phyloP scores from a whole-genome alignment of 2,329 filamentous ascomycete genomes.

The Clonostachys chloroleuca region DNA sequence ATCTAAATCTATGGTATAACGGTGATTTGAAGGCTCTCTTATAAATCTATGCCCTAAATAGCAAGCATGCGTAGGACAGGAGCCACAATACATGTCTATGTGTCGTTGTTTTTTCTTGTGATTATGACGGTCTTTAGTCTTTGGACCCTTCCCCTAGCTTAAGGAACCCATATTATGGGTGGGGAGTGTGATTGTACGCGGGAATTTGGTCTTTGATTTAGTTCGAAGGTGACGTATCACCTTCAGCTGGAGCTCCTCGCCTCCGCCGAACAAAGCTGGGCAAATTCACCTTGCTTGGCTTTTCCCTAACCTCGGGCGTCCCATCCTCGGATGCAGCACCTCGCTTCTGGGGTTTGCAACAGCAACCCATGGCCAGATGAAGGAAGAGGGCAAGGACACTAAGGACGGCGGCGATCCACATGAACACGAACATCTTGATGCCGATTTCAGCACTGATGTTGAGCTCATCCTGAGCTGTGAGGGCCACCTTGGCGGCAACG shows the following conservation, averaged over 20 bases:
- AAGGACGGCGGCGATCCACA: constrained; percentile 76
- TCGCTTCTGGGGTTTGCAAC: constrained; percentile 41
- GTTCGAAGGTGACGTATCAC: too few species aligned
- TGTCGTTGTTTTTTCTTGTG: too few species aligned
- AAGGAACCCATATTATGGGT: too few species aligned
- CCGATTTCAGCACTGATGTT: constrained; percentile 74
- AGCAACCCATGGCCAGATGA: constrained; percentile 75
- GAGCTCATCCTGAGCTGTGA: constrained; percentile 65
- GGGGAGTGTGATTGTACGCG: too few species aligned
- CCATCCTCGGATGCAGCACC: neutral
- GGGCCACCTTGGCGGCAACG: constrained; percentile 73
- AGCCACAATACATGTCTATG: too few species aligned
- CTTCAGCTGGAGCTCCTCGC: constrained; percentile 6
- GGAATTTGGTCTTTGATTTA: too few species aligned
- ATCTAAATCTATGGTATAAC: too few species aligned
- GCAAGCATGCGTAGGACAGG: too few species aligned
- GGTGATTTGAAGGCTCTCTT: too few species aligned
- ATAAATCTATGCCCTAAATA: too few species aligned
- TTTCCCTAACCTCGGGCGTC: constrained; percentile 4
- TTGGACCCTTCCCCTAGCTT: too few species aligned
- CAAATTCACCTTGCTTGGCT: constrained; percentile 9
- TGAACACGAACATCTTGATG: constrained; percentile 74
- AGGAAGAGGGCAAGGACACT: constrained; percentile 67
- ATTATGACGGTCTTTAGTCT: too few species aligned
- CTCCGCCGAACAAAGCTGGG: constrained; percentile 20